These are phyloP conservation scores for Pseudogymnoascus sp. DNA, from an alignment of 2,329 filamentous ascomycete species.

Conservation along the genomic window DNA sequence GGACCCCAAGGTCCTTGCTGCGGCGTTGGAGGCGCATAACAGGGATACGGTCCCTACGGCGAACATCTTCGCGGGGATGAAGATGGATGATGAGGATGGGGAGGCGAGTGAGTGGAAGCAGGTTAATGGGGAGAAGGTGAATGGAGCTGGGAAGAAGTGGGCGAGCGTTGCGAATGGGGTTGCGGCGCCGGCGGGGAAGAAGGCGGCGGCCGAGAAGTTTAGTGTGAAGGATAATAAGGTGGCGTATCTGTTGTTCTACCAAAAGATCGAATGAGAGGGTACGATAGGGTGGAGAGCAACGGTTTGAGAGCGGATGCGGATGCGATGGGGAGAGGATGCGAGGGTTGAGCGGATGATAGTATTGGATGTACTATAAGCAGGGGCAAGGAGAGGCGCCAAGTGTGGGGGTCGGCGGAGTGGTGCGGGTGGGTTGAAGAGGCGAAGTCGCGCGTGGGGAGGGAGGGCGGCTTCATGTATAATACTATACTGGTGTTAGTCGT, in stretches of 20 bases:
- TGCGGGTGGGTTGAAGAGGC: not conserved
- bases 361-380: not conserved
- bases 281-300: not conserved
- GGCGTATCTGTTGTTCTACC: slow-evolving; percentile 93
- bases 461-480: not conserved
- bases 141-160: slow-evolving; percentile 57
- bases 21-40: slow-evolving; percentile 59
- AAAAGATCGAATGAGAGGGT: slow-evolving; percentile 34
- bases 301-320: not conserved
- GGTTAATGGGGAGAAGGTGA: slow-evolving; percentile 55
- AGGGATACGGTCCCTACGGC: slow-evolving; percentile 41
- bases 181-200: slow-evolving; percentile 39
- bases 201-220: slow-evolving; percentile 49
- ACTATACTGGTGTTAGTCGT: slow-evolving; percentile 4
- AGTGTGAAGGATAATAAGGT: slow-evolving; percentile 87
- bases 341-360: not conserved
- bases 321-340: not conserved
- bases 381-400: not conserved
- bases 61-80: slow-evolving; percentile 68
- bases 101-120: slow-evolving; percentile 78
- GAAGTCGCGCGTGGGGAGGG: not conserved
- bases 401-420: not conserved
- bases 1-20: slow-evolving; percentile 59
- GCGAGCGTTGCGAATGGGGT: slow-evolving; percentile 60
- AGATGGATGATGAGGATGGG: slow-evolving; percentile 53